These are phyloP conservation scores for Pythium insidiosum DNA, from an alignment of 352 stramenopile species.

Conservation along the genomic window DNA sequence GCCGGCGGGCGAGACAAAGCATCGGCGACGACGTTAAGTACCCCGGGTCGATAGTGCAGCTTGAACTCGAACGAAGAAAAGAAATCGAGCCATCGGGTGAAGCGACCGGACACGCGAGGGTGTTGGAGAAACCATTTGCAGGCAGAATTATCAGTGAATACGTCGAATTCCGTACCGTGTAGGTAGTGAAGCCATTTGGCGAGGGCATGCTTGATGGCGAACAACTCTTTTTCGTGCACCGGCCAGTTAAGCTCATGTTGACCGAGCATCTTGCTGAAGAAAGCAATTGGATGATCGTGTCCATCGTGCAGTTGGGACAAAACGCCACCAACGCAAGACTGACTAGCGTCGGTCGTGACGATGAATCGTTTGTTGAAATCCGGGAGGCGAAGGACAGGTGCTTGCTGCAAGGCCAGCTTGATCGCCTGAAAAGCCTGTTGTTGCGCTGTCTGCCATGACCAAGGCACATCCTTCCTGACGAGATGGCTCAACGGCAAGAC, in stretches of 20 bases:
- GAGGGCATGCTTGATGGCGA: constrained; percentile 8
- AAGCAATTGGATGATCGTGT: constrained; percentile 9
- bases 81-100: constrained; percentile 6
- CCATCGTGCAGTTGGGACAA: neutral
- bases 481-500: neutral
- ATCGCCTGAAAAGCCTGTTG: constrained; percentile 3
- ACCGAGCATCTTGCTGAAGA: constrained; percentile 9
- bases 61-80: constrained; percentile 8
- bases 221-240: constrained; percentile 9
- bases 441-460: constrained; percentile 1
- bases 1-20: neutral
- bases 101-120: constrained; percentile 4
- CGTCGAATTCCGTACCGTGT: constrained; percentile 8
- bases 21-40: neutral
- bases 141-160: constrained; percentile 9
- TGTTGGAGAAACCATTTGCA: constrained; percentile 7
- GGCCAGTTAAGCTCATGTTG: constrained; percentile 6
- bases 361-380: neutral
- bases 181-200: constrained; percentile 10
- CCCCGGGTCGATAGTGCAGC: neutral
- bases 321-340: neutral
- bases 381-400: constrained; percentile 3
- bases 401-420: constrained; percentile 7
- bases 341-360: constrained; percentile 5
- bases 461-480: neutral